Evolutionary conservation across 495 filamentous ascomycete genomes (phyloP).

Genomic region (Annulohypoxylon bovei): DNA sequence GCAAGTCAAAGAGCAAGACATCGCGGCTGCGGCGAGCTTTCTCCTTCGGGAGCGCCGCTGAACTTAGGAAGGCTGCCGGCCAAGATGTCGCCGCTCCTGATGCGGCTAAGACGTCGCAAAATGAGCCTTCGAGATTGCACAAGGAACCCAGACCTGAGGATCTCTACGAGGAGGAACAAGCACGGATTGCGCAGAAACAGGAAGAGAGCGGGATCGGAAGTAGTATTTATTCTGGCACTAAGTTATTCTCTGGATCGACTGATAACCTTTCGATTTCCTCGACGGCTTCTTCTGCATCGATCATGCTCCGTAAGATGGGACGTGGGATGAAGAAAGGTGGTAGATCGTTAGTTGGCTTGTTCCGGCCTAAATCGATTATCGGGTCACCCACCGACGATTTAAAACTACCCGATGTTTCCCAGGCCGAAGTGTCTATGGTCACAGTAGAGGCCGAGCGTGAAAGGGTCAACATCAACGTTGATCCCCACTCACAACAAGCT

Average conservation of each 20-base stretch:
- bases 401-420: slow-evolving; percentile 70
- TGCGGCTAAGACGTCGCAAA: slow-evolving; percentile 57
- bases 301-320: slow-evolving; percentile 99
- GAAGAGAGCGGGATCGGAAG: slow-evolving; percentile 91
- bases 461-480: slow-evolving; percentile 79
- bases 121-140: slow-evolving; percentile 71
- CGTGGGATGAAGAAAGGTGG: slow-evolving; percentile 94
- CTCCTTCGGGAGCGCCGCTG: slow-evolving; percentile 95
- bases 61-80: slow-evolving; percentile 76
- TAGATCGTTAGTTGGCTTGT: slow-evolving; percentile 90
- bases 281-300: slow-evolving; percentile 95
- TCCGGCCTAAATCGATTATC: slow-evolving; percentile 91
- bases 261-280: slow-evolving; percentile 98
- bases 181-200: slow-evolving; percentile 88
- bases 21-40: slow-evolving; percentile 92
- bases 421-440: slow-evolving; percentile 89
- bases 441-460: slow-evolving; percentile 94
- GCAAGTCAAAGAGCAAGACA: slow-evolving; percentile 79
- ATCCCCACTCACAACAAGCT: slow-evolving; percentile 72
- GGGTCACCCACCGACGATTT: slow-evolving; percentile 77
- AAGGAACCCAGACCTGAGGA: slow-evolving; percentile 82
- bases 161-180: slow-evolving; percentile 73
- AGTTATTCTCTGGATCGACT: slow-evolving; percentile 88
- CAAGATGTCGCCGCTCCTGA: slow-evolving; percentile 68
- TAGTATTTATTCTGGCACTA: slow-evolving; percentile 91